These are phyloP conservation scores for Phanerodontia chrysosporium DNA, from an alignment of 768 basidiomycete genomes.

Conservation along the genomic window DNA sequence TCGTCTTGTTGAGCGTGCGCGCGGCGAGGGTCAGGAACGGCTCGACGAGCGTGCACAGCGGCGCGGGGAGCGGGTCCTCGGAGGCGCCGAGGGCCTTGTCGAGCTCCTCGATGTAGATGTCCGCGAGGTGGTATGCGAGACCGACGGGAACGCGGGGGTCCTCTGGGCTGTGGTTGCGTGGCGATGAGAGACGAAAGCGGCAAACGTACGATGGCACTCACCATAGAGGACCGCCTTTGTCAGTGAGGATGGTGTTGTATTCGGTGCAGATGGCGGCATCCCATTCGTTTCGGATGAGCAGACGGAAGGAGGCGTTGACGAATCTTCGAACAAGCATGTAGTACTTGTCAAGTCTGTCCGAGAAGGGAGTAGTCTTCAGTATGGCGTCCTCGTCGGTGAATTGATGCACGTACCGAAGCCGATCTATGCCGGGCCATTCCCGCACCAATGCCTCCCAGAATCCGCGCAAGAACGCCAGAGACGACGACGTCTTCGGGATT, in stretches of 20 bases:
- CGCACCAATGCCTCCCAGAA: conserved; percentile 90
- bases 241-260: conserved; percentile 66
- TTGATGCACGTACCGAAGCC: conserved; percentile 59
- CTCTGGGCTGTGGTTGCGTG: conserved; percentile 57
- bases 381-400: neutral
- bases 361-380: neutral
- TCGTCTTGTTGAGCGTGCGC: conserved; percentile 54
- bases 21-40: conserved; percentile 78
- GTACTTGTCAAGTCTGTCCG: conserved; percentile 87
- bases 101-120: conserved; percentile 88
- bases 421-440: conserved; percentile 93
- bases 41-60: conserved; percentile 49
- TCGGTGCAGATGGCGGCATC: conserved; percentile 45
- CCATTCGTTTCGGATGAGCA: conserved; percentile 74
- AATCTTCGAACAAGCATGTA: conserved; percentile 92
- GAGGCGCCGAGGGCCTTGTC: conserved; percentile 50
- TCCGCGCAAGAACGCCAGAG: conserved; percentile 75
- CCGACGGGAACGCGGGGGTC: conserved; percentile 74
- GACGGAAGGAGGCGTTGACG: conserved; percentile 78
- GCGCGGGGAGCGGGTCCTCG: conserved; percentile 33
- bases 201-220: too few relatives aligned
- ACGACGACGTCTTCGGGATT: conserved; percentile 51
- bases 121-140: conserved; percentile 80
- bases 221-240: conserved; percentile 81
- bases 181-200: too few relatives aligned